Evolutionary conservation across 2,329 filamentous ascomycete genomes (phyloP).

Genomic region (Chalaropsis ovoidea): DNA sequence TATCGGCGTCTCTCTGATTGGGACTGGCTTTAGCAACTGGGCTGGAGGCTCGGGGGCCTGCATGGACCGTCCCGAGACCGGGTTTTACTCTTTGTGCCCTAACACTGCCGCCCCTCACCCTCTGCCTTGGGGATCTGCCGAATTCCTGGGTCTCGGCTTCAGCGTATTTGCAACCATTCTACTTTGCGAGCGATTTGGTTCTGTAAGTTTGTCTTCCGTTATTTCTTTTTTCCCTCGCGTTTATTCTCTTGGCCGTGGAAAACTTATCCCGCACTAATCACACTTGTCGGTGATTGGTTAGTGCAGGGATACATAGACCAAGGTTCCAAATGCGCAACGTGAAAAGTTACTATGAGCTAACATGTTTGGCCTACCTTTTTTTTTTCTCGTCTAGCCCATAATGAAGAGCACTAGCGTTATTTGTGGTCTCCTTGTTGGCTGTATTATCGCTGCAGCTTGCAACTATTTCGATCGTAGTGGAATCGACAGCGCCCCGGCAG

Average conservation of each 20-base stretch:
- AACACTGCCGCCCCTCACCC: slow-evolving; percentile 57
- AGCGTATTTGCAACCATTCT: slow-evolving; percentile 71
- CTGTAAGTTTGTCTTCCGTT: slow-evolving; percentile 30
- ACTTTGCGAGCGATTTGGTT: slow-evolving; percentile 68
- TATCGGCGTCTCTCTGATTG: slow-evolving; percentile 64
- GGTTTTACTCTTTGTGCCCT: slow-evolving; percentile 56
- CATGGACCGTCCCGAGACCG: slow-evolving; percentile 38
- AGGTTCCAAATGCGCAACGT: not conserved
- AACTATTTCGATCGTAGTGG: slow-evolving; percentile 68
- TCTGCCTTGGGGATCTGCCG: slow-evolving; percentile 66
- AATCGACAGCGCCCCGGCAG: slow-evolving; percentile 61
- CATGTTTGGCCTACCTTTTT: not conserved
- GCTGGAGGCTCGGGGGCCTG: slow-evolving; percentile 60
- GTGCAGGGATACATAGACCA: not conserved
- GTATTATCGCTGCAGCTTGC: slow-evolving; percentile 65
- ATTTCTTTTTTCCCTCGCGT: not conserved
- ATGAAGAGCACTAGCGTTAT: slow-evolving; percentile 75
- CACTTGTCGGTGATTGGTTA: not conserved
- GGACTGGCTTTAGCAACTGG: slow-evolving; percentile 66
- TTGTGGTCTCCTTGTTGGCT: slow-evolving; percentile 62
- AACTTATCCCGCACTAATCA: not conserved
- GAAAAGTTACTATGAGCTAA: slow-evolving; percentile 6
- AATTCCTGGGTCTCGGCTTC: slow-evolving; percentile 71
- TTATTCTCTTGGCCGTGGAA: not conserved
- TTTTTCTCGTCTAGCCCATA: slow-evolving; percentile 43